Base-by-base conservation (phyloP, 2,329 filamentous ascomycete species). In the Zarea fungicola region DNA sequence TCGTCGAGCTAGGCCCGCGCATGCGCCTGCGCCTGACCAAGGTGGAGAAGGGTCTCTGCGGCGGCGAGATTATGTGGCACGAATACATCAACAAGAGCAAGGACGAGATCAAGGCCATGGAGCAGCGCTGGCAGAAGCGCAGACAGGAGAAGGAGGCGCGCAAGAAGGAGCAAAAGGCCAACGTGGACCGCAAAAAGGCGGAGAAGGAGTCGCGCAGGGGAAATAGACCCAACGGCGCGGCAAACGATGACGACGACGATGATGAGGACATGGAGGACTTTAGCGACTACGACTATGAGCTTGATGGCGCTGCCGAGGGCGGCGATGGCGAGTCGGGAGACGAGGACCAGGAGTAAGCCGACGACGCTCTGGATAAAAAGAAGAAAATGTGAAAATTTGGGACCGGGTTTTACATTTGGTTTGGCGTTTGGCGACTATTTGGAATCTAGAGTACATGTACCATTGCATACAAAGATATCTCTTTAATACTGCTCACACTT, bases 1-100 rank as follows among this genome's bases (percentile, higher is more conserved):
- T 99, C 6, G 84, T 95, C 4, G 93, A 99, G 69, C 73, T 99
- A 1, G 93, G 93, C 0, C 93, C 93, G 1, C 82, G 93, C 47
- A 85, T 99, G 86, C 85, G 81, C 52, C 72, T 99, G 34, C 83
- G 92, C 26, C 74, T 99, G 69, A 91, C 89, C 48, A 99, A 99
- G 72, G 91, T 99, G 5, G 93, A 99, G 63, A 93, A 99, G 59
- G 93, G 92, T 2, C 69, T 97, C 6, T 96, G 90, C 60, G 78
- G 80, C 22, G 93, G 93, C 42, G 93, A 89, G 65, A 80, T 96
- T 49, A 88, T 99, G 87, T 99, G 93, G 93, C 93, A 99, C 66
- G 90, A 96, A 64, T 95, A 89, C 63, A 83, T 97, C 46, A 81
- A 85, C 63, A 99, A 99, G 76, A 83, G 81, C 6, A 82, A 82